phyloP scores from a whole-genome alignment of 129 eudicot species.

The Arctium lappa region DNA sequence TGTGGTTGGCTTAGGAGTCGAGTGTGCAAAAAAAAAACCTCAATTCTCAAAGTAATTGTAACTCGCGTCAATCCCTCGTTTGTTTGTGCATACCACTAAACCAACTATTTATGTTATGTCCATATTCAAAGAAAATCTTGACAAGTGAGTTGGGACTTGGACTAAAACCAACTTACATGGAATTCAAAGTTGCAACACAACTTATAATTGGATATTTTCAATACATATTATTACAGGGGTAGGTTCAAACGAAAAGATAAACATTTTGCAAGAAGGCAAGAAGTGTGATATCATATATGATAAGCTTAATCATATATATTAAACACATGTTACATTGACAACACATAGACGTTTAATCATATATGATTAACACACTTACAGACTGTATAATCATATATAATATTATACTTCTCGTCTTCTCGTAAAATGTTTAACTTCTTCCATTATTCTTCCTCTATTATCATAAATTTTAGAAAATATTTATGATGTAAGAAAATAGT shows the following conservation, averaged over 20 bases:
- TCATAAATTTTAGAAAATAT: not conserved
- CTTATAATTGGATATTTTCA: not conserved
- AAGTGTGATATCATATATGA: too few relatives aligned
- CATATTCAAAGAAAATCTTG: not conserved
- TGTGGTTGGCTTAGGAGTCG: not conserved
- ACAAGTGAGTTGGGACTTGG: not conserved
- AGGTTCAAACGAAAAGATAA: too few relatives aligned
- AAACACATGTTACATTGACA: too few relatives aligned
- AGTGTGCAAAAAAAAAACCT: not conserved
- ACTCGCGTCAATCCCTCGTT: not conserved
- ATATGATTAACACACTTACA: too few relatives aligned
- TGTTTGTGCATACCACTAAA: not conserved
- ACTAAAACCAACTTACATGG: not conserved
- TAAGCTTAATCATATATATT: too few relatives aligned
- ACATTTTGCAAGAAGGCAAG: too few relatives aligned
- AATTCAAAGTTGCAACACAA: not conserved
- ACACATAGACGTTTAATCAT: too few relatives aligned
- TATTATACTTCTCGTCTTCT: too few relatives aligned
- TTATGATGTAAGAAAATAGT: slow-evolving; percentile 7
- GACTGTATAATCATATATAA: too few relatives aligned
- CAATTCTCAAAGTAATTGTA: not conserved
- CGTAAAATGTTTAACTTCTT: too few relatives aligned
- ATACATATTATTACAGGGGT: not conserved
- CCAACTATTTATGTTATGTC: not conserved
- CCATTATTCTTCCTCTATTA: too few relatives aligned